Conservation (phyloP, 129 eudicot species). For the Apium graveolens region DNA sequence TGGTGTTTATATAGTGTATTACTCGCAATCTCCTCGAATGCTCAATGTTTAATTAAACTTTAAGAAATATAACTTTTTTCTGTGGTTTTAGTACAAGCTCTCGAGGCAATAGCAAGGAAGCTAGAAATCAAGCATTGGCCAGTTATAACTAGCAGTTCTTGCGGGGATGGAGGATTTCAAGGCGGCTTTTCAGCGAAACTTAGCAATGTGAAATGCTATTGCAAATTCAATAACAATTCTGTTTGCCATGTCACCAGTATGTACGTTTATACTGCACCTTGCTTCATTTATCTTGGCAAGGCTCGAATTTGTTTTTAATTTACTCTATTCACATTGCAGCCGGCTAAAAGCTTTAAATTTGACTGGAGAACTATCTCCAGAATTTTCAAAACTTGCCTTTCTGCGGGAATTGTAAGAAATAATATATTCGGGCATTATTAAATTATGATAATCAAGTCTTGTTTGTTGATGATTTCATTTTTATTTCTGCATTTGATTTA, state of each 20-base stretch:
- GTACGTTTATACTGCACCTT: slow-evolving; percentile 25
- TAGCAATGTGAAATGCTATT: slow-evolving; percentile 55
- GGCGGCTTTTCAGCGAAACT: slow-evolving; percentile 1
- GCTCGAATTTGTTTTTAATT: neutral
- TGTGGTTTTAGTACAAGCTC: slow-evolving; percentile 45
- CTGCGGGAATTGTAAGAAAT: slow-evolving; percentile 2
- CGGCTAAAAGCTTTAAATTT: neutral
- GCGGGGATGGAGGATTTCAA: slow-evolving; percentile 21
- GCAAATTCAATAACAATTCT: no score
- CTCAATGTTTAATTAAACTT: neutral
- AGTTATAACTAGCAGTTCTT: slow-evolving; percentile 38
- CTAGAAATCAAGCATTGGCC: slow-evolving; percentile 42
- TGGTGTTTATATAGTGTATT: no score
- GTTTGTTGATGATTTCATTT: no score
- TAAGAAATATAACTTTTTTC: neutral
- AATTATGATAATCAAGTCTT: neutral
- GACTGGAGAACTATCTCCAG: neutral
- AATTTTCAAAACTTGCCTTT: neutral
- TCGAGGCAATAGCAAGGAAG: slow-evolving; percentile 40
- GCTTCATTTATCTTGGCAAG: neutral
- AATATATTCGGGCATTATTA: neutral
- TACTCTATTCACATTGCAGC: neutral
- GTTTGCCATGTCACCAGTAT: slow-evolving; percentile 73
- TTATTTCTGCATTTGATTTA: no score
- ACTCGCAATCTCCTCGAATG: no score